These are phyloP conservation scores for Purshia tridentata DNA, from an alignment of 306 rosid genomes.

Conservation along the genomic window DNA sequence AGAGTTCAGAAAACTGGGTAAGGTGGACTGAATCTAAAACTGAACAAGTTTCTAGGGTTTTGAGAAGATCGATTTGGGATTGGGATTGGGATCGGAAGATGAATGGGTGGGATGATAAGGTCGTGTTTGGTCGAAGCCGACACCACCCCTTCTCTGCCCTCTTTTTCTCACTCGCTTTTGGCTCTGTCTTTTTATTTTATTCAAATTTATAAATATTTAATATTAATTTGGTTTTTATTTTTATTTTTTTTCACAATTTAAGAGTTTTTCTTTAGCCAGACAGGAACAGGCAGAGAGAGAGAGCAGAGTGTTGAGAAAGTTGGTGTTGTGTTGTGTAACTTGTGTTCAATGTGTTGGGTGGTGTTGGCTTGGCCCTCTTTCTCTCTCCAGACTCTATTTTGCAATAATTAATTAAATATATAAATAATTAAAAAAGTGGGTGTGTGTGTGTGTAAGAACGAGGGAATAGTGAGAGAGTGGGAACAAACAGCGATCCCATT, in stretches of 20 bases:
- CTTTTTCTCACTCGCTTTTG: conserved; percentile 12
- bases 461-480: background rate
- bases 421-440: background rate
- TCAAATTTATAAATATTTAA: too few species aligned
- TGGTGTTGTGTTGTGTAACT: background rate
- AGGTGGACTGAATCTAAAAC: background rate
- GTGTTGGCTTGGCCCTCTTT: background rate
- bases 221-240: background rate
- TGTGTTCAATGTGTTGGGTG: background rate
- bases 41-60: conserved; percentile 16
- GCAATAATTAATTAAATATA: too few species aligned
- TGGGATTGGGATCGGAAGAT: conserved; percentile 20
- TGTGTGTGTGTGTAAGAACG: too few species aligned
- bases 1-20: background rate
- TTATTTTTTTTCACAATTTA: background rate
- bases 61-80: background rate
- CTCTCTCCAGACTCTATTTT: background rate
- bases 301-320: background rate
- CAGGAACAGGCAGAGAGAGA: background rate
- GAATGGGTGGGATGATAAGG: conserved; percentile 48
- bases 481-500: conserved; percentile 23
- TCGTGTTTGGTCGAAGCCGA: conserved; percentile 95
- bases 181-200: background rate
- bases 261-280: background rate
- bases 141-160: conserved; percentile 54